Conservation (phyloP, 208 protist genomes). For the Trypanosoma theileri region DNA sequence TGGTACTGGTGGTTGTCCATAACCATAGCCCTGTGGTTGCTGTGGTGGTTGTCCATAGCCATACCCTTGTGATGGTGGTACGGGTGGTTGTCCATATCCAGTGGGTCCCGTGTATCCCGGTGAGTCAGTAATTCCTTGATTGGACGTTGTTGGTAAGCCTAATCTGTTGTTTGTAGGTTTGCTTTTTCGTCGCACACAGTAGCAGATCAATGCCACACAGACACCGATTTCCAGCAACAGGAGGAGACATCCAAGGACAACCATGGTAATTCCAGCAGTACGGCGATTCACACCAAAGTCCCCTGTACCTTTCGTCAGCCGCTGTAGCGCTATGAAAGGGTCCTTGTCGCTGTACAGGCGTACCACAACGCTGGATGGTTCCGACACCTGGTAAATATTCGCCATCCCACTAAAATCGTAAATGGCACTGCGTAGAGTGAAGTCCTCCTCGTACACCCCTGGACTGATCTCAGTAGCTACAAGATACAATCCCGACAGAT, state of each 20-base stretch:
- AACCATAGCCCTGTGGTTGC: constrained; percentile 1
- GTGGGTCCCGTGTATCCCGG: background rate
- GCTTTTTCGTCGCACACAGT: constrained; percentile 14
- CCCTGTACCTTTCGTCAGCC: constrained; percentile 3
- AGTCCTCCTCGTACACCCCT: constrained; percentile 20
- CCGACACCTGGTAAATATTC: background rate
- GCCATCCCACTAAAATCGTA: constrained; percentile 2
- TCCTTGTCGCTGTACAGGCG: constrained; percentile 29
- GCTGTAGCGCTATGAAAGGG: constrained; percentile 24
- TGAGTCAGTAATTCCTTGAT: background rate
- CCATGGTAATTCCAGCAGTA: constrained; percentile 15
- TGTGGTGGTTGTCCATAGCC: constrained; percentile 18
- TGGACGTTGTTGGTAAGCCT: background rate
- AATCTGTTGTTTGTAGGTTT: background rate
- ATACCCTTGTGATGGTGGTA: constrained; percentile 1
- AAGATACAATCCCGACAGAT: constrained; percentile 22
- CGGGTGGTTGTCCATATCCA: constrained; percentile 19
- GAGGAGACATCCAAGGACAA: constrained; percentile 19
- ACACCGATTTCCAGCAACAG: constrained; percentile 23
- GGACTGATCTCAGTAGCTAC: constrained; percentile 8
- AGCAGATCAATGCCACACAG: constrained; percentile 14
- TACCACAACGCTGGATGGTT: constrained; percentile 10
- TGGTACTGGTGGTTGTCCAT: constrained; percentile 13
- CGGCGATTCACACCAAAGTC: constrained; percentile 11
- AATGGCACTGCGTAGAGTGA: constrained; percentile 1